Base-by-base conservation (phyloP, 176 grass and related monocot species). In the Rhynchospora breviuscula region DNA sequence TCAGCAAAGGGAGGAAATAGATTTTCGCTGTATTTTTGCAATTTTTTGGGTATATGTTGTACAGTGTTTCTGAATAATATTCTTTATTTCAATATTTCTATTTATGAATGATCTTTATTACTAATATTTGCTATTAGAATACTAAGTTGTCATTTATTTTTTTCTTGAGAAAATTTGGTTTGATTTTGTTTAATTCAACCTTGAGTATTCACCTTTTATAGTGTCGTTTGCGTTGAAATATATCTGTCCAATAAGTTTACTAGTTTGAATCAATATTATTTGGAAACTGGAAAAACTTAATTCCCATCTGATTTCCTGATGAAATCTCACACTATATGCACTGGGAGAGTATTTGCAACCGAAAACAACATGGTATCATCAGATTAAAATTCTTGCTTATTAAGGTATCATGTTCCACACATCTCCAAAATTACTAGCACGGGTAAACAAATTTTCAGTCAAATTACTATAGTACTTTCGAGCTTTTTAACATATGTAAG, bases 1-100 rank as follows among this genome's bases (percentile, higher is more conserved):
- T 79, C 2, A 40, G 40, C 29, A 56, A 62, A 53, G 46, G 63
- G 6, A 82, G 49, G 61, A 33, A 76, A 89, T 86, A 76, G 72
- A 29, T 76, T 1, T 72, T 17, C 29, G 10, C 53, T 76, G 22
- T 54, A 76, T 52, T 54, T 76, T 53, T 54, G 11, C 5, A 53
- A 76, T 21, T 26, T 76, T 31, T 26, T 51, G 10, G 10, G 45
- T 48, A 19, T 74, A 74, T 51, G 22, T 74, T 51, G 19, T 74
- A 22, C 18, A 22, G 68, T 72, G 31, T 22, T 72, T 21, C n/a
- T 22, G 43, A 73, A 73, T 9, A 47, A 21, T 40, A 40, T 40
- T 40, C 35, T 40, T 2, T 40, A 40, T 40, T 40, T 40, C 1
- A 40, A 40, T 4, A 40, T 40, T 40, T 40, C 35, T 5, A 4